Conservation (phyloP, 1,284 basidiomycete species). For the Ustilago hordei region DNA sequence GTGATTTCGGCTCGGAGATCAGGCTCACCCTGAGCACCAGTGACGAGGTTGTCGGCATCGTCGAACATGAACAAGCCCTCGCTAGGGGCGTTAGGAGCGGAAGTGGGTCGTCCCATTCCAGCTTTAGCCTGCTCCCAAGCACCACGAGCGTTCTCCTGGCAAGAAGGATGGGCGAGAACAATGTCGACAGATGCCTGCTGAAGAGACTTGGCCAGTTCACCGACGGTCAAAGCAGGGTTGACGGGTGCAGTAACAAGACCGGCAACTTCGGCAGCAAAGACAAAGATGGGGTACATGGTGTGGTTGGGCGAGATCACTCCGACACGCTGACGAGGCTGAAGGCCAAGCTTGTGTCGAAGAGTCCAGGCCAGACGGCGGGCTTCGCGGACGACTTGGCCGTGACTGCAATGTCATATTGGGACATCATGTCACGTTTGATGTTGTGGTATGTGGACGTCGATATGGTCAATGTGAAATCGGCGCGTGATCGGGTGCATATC, state of each 20-base stretch:
- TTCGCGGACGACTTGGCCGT: slow-evolving; percentile 43
- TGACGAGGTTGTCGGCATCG: slow-evolving; percentile 48
- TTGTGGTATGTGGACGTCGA: background rate
- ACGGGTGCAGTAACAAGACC: slow-evolving; percentile 56
- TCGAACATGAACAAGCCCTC: slow-evolving; percentile 60
- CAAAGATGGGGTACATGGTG: slow-evolving; percentile 57
- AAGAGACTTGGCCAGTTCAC: slow-evolving; percentile 63
- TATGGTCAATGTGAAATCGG: slow-evolving; percentile 1
- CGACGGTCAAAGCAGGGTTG: slow-evolving; percentile 62
- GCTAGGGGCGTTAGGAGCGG: slow-evolving; percentile 12
- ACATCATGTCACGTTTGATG: background rate
- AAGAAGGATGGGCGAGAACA: slow-evolving; percentile 55
- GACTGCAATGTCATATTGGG: slow-evolving; percentile 17
- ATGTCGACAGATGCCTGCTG: slow-evolving; percentile 52
- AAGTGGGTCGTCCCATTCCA: slow-evolving; percentile 23
- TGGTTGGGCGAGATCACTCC: slow-evolving; percentile 66
- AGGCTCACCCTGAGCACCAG: slow-evolving; percentile 42
- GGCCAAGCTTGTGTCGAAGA: slow-evolving; percentile 53
- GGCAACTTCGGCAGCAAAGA: slow-evolving; percentile 56
- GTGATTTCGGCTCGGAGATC: slow-evolving; percentile 49
- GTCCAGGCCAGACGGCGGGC: slow-evolving; percentile 54
- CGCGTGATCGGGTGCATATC: slow-evolving; percentile 1
- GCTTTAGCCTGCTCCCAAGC: slow-evolving; percentile 51
- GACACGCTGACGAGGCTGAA: slow-evolving; percentile 56
- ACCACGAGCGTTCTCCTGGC: slow-evolving; percentile 48